A percentile compares a stretch with the other conserved stretches of the same genome.
These are phyloP conservation scores for Colletotrichum incanum DNA, from an alignment of 2,329 filamentous ascomycete genomes.

Conservation along the genomic window DNA sequence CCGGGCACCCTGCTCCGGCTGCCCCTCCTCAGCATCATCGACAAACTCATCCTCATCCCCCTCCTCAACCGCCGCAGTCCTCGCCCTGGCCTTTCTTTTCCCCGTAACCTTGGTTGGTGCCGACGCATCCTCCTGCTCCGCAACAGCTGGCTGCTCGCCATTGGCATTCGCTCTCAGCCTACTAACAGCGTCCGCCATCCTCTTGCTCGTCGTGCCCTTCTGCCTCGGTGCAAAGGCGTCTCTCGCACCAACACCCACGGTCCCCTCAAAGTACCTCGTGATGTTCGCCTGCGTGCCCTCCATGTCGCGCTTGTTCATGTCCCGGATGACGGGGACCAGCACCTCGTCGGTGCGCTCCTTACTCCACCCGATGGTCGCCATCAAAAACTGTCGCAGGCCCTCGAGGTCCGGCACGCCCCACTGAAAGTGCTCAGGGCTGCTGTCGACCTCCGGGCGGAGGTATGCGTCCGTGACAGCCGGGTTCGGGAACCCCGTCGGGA, in stretches of 20 bases:
- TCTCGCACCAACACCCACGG: conserved; percentile 77
- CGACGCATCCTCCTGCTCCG: neutral
- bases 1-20: conserved; percentile 9
- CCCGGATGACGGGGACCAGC: conserved; percentile 92
- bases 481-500: conserved; percentile 86
- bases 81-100: conserved; percentile 36
- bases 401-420: conserved; percentile 97
- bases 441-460: conserved; percentile 87
- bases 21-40: conserved; percentile 14
- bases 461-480: conserved; percentile 87
- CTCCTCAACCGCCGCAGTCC: conserved; percentile 20
- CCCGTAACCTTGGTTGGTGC: conserved; percentile 16
- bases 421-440: conserved; percentile 83
- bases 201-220: conserved; percentile 76
- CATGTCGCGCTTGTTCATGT: conserved; percentile 90
- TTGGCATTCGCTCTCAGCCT: conserved; percentile 73
- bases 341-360: conserved; percentile 96
- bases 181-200: conserved; percentile 83
- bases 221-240: conserved; percentile 81
- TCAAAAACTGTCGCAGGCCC: conserved; percentile 86
- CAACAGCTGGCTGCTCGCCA: conserved; percentile 43
- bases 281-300: conserved; percentile 98
- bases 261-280: conserved; percentile 89
- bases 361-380: conserved; percentile 93
- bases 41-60: conserved; percentile 20